A percentile compares a stretch with the other conserved stretches of the same genome.
phyloP scores from a whole-genome alignment of 805 yeast genomes.

The Lipomyces yamanashiensis region DNA sequence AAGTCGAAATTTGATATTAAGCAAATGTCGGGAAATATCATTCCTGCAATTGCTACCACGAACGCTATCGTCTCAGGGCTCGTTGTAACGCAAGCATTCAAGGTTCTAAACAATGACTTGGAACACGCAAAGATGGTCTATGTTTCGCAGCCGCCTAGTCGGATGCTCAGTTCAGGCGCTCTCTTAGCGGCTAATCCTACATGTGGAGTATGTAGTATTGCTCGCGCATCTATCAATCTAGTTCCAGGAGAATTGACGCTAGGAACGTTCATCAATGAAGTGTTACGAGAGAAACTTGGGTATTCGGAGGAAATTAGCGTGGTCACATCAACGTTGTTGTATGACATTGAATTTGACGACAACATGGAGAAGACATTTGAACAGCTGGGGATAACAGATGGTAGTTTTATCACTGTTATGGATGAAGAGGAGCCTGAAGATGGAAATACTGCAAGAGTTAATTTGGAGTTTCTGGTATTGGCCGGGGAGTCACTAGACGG shows the following conservation, averaged over 20 bases:
- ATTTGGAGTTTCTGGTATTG: slow-evolving; percentile 45
- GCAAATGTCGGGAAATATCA: slow-evolving; percentile 94
- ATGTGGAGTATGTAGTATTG: slow-evolving; percentile 61
- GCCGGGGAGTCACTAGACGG: slow-evolving; percentile 13
- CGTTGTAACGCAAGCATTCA: slow-evolving; percentile 73
- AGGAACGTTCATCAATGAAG: slow-evolving; percentile 54
- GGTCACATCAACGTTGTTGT: slow-evolving; percentile 67
- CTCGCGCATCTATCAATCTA: slow-evolving; percentile 42
- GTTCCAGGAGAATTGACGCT: slow-evolving; percentile 48
- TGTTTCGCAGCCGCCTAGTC: slow-evolving; percentile 61
- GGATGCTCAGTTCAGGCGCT: slow-evolving; percentile 67
- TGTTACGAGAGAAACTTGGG: slow-evolving; percentile 54
- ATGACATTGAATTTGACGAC: slow-evolving; percentile 89
- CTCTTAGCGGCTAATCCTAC: slow-evolving; percentile 65
- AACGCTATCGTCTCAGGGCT: slow-evolving; percentile 94
- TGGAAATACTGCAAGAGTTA: slow-evolving; percentile 48
- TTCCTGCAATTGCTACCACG: slow-evolving; percentile 98
- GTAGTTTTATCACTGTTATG: slow-evolving; percentile 68
- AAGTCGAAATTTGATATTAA: slow-evolving; percentile 85
- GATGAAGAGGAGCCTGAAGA: slow-evolving; percentile 83
- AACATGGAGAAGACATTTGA: slow-evolving; percentile 56
- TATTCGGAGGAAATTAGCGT: slow-evolving; percentile 63
- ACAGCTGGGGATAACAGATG: slow-evolving; percentile 60
- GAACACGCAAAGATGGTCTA: slow-evolving; percentile 48
- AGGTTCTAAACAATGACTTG: slow-evolving; percentile 48